phyloP scores from a whole-genome alignment of 2,329 filamentous ascomycete species.

The Cytospora schulzeri region DNA sequence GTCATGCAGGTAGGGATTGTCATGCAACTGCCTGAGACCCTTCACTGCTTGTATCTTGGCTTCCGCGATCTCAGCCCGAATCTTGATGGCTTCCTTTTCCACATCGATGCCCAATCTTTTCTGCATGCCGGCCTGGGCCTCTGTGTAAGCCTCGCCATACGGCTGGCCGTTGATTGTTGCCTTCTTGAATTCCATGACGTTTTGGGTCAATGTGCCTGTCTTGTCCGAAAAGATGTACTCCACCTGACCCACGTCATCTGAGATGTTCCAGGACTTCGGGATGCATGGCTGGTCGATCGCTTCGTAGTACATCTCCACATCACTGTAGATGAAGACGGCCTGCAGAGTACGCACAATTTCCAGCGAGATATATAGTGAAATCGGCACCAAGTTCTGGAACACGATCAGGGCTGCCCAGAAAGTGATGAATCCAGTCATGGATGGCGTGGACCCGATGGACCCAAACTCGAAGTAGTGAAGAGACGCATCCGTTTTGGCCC shows the following conservation, averaged over 20 bases:
- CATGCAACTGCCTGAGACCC: constrained; percentile 73
- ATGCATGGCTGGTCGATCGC: constrained; percentile 92
- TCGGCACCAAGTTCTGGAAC: constrained; percentile 98
- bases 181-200: constrained; percentile 99
- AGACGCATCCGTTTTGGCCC: constrained; percentile 74
- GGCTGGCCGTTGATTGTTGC: constrained; percentile 93
- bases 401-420: constrained; percentile 95
- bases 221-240: constrained; percentile 99
- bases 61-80: constrained; percentile 74
- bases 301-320: constrained; percentile 96
- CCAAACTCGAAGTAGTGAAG: constrained; percentile 83
- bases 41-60: constrained; percentile 74
- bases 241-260: constrained; percentile 95
- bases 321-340: constrained; percentile 96
- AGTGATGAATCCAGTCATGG: constrained; percentile 88
- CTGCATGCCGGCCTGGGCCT: constrained; percentile 95
- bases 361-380: constrained; percentile 95
- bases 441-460: constrained; percentile 73
- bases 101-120: constrained; percentile 86
- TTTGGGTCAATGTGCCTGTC: constrained; percentile 86
- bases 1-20: constrained; percentile 89
- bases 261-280: constrained; percentile 98
- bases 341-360: constrained; percentile 94
- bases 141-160: constrained; percentile 97
- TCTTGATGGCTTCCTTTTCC: constrained; percentile 74